Percentiles rank a stretch among this genome's conserved stretches.
Evolutionary conservation across 805 yeast genomes (phyloP).

Genomic region (Pichia membranifaciens): DNA sequence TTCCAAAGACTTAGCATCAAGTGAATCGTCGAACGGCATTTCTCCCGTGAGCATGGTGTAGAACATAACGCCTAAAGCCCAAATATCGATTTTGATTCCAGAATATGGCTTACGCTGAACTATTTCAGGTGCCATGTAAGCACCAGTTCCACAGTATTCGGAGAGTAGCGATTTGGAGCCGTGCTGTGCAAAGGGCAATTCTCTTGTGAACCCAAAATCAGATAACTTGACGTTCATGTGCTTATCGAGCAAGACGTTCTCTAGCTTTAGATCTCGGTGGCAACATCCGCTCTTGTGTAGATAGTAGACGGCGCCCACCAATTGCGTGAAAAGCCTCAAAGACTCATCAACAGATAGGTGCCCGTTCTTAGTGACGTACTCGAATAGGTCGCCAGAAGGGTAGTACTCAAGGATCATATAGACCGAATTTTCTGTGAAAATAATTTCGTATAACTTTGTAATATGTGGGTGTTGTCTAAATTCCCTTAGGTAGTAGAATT

Average conservation of each 20-base stretch:
- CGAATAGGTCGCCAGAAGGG: constrained; percentile 72
- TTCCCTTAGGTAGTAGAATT: constrained; percentile 81
- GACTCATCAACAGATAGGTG: constrained; percentile 48
- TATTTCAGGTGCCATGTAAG: constrained; percentile 96
- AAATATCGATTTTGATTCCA: constrained; percentile 78
- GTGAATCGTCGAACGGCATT: constrained; percentile 87
- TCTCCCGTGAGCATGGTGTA: constrained; percentile 80
- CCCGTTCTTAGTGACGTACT: constrained; percentile 49
- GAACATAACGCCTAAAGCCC: constrained; percentile 88
- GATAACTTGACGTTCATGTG: constrained; percentile 65
- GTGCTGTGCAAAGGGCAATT: constrained; percentile 34
- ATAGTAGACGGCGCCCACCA: constrained; percentile 66
- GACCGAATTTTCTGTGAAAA: constrained; percentile 69
- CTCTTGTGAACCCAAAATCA: constrained; percentile 93
- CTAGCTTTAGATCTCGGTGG: constrained; percentile 93
- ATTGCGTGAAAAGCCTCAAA: constrained; percentile 53
- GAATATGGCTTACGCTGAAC: constrained; percentile 61
- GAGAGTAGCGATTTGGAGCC: constrained; percentile 42
- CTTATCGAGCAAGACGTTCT: constrained; percentile 66
- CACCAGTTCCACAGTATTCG: constrained; percentile 90
- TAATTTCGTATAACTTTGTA: constrained; percentile 78
- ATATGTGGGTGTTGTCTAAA: constrained; percentile 72
- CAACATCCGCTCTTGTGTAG: constrained; percentile 77
- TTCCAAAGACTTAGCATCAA: constrained; percentile 51
- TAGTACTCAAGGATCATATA: constrained; percentile 92